These are phyloP conservation scores for Populus simonii DNA, from an alignment of 345 rosid genomes.

Conservation along the genomic window DNA sequence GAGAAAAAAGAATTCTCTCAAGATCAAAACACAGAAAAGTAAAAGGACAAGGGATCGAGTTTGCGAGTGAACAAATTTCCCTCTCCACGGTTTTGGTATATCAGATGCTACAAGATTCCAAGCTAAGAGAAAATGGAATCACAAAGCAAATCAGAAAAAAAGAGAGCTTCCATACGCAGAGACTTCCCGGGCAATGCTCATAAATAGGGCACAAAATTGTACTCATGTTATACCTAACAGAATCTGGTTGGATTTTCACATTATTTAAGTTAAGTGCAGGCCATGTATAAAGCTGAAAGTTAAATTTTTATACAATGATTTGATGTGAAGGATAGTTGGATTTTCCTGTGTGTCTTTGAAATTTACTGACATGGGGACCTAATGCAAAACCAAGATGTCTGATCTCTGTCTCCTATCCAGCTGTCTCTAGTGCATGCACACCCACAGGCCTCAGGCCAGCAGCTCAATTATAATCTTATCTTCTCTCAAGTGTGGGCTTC, in stretches of 20 bases:
- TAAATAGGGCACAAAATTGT: background rate
- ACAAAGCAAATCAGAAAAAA: background rate
- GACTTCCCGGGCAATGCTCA: background rate
- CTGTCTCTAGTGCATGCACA: constrained; percentile 7
- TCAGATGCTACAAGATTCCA: background rate
- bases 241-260: background rate
- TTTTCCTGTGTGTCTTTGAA: background rate
- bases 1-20: too few species aligned
- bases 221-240: background rate
- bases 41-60: too few species aligned
- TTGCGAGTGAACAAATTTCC: too few species aligned
- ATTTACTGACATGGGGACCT: constrained; percentile 22
- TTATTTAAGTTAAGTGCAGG: background rate
- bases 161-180: background rate
- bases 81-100: too few species aligned
- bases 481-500: constrained; percentile 23
- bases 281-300: background rate
- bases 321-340: constrained; percentile 12
- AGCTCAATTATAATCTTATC: constrained; percentile 27
- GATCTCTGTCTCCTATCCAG: constrained; percentile 20
- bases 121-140: background rate
- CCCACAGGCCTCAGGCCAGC: constrained; percentile 13
- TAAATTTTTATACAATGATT: too few species aligned
- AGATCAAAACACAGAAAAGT: too few species aligned
- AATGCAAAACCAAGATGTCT: constrained; percentile 17